A percentile compares a stretch with the other conserved stretches of the same genome.
Conservation (phyloP, 108 stramenopile species). For the Aurantiochytrium sp. region DNA sequence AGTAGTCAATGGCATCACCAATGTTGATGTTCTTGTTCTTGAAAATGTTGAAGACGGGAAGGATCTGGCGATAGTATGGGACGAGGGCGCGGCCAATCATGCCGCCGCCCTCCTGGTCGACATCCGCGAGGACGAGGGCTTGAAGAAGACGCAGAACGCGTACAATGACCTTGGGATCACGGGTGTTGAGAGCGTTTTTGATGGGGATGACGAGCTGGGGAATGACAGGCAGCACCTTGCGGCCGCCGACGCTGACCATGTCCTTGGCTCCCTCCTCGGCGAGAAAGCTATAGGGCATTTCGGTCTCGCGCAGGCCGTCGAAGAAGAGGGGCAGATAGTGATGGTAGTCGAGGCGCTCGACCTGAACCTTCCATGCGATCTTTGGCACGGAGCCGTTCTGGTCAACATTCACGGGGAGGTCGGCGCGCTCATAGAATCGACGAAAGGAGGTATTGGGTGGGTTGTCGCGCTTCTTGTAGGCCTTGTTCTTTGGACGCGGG, state of each 20-base stretch:
- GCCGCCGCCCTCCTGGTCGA: conserved; percentile 54
- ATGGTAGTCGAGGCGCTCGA: conserved; percentile 74
- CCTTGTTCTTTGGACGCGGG: neutral
- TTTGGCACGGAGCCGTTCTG: conserved; percentile 53
- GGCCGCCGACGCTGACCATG: conserved; percentile 59
- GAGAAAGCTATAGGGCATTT: conserved; percentile 74
- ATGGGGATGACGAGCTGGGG: conserved; percentile 78
- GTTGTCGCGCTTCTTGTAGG: conserved; percentile 52
- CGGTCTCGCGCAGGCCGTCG: conserved; percentile 74
- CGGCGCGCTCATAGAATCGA: conserved; percentile 72
- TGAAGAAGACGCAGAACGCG: conserved; percentile 76
- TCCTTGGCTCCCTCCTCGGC: conserved; percentile 78
- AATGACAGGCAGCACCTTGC: conserved; percentile 72
- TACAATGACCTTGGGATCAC: conserved; percentile 66
- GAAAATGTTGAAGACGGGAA: conserved; percentile 76
- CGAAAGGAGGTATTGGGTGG: conserved; percentile 78
- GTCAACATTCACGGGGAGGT: conserved; percentile 71
- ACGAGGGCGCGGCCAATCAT: conserved; percentile 75
- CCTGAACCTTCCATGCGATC: conserved; percentile 74
- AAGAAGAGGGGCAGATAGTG: conserved; percentile 82
- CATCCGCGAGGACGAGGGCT: conserved; percentile 67
- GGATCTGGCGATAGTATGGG: conserved; percentile 77
- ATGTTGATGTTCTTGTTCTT: conserved; percentile 45
- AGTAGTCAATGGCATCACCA: conserved; percentile 73
- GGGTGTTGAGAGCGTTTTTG: conserved; percentile 77